Evolutionary conservation across 116 monocot species (phyloP), one percentile per base, ranked within the genome.

Genomic region (Iris pallida): DNA sequence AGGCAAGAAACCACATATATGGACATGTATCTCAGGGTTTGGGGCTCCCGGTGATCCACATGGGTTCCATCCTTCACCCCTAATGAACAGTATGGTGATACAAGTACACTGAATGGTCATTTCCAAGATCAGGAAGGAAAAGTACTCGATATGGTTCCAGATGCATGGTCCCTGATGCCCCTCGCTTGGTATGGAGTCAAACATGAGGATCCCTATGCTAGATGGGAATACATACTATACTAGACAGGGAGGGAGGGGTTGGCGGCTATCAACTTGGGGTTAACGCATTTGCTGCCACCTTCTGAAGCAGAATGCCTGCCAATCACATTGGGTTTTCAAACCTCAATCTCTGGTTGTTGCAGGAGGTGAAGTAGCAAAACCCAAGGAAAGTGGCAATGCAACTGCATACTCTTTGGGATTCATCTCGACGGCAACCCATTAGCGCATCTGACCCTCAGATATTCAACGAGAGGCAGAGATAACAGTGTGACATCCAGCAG

Each of bases 371-470:
- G n/a, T 51, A 10, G 47, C 16, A 16, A 78, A 72, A 61, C 20
- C 61, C 18, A 62, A 62, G 19, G 61, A 17, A 45, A 68, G 9
- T 17, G 54, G n/a, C n/a, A n/a, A n/a, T n/a, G 62, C 52, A 60
- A 67, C 59, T 73, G 20, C 61, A 78, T 67, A 72, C 72, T 78
- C 41, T 78, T 78, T 63, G 78, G 78, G 3, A 54, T 78, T 63
- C 61, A 78, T 41, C 61, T 78, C 5, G 68, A 66, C 41, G 54
- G 65, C 55, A 56, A 42, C 13, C 47, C 68, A 10, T 5, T 44
- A 57, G n/a, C n/a, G 44, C 58, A 20, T 41, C 68, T 42, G 77
- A 77, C 7, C 49, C 20, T 14, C 55, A 16, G 72, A 49, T 59
- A 16, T 18, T 11, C 15, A 41, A 5, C 17, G 49, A 58, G 63